Percentiles rank a stretch among this genome's conserved stretches.
Evolutionary conservation across 176 grass and related monocot genomes (phyloP).

Genomic region (Thinopyrum elongatum): DNA sequence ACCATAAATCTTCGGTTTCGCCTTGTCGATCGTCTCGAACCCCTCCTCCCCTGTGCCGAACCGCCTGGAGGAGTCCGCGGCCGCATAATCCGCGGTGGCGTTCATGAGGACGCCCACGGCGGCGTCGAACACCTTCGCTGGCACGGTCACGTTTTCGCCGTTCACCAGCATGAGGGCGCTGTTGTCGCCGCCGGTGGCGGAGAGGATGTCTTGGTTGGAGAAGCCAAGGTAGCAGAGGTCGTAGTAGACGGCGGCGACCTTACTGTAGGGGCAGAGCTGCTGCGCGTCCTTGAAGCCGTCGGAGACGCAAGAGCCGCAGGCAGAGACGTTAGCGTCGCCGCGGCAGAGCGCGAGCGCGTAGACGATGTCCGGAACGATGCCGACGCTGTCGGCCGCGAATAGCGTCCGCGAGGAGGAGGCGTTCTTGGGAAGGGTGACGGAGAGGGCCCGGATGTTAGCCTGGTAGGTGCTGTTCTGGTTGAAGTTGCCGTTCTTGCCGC

Average conservation of each 20-base stretch:
- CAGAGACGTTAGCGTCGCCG: conserved; percentile 11
- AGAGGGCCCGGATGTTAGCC: neutral
- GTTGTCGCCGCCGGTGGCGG: neutral
- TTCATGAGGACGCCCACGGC: conserved; percentile 15
- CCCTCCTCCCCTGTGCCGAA: conserved; percentile 35
- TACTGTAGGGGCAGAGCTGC: conserved; percentile 6
- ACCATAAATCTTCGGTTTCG: conserved; percentile 24
- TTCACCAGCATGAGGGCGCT: accelerated
- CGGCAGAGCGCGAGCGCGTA: conserved; percentile 38
- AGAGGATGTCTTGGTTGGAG: conserved; percentile 50
- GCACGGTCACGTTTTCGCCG: conserved; percentile 4
- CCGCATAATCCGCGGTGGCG: conserved; percentile 37
- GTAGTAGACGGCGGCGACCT: conserved; percentile 24
- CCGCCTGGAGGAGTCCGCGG: conserved; percentile 24
- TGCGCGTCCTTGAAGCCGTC: conserved; percentile 3
- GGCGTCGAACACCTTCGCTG: conserved; percentile 8
- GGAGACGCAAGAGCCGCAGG: conserved; percentile 16
- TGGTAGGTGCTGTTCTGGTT: conserved; percentile 22
- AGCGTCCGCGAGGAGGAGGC: neutral
- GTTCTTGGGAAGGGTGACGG: conserved; percentile 17
- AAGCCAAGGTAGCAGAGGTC: conserved; percentile 50
- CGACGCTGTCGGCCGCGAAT: neutral
- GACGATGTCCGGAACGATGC: conserved; percentile 11
- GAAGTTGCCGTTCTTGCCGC: neutral
- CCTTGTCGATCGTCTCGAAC: neutral